Conservation (phyloP, 176 grass and related monocot species). For the Thinopyrum elongatum region DNA sequence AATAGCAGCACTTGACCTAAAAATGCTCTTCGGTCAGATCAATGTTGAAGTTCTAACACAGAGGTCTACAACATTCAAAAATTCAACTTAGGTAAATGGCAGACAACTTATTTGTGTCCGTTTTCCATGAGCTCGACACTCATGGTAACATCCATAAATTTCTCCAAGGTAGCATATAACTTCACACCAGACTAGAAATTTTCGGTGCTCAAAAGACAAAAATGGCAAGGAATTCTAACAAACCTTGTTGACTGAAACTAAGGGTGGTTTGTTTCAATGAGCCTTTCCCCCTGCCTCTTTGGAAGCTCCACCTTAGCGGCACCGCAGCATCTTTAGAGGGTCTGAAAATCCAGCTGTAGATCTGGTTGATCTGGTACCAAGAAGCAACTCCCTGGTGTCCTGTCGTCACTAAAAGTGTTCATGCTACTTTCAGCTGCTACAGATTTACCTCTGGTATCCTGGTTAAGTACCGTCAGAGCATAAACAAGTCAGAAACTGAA, state of each 20-base stretch:
- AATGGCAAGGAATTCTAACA: slow-evolving; percentile 3
- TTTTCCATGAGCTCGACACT: not conserved
- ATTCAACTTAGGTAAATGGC: not conserved
- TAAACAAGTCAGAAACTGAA: not conserved
- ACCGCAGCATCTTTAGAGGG: slow-evolving; percentile 50
- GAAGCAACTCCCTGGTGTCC: slow-evolving; percentile 60
- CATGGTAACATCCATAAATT: not conserved
- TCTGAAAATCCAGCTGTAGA: slow-evolving; percentile 45
- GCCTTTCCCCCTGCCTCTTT: slow-evolving; percentile 54
- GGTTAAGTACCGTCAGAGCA: slow-evolving; percentile 19
- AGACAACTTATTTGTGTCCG: not conserved
- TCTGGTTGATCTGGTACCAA: slow-evolving; percentile 32
- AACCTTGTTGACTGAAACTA: slow-evolving; percentile 64
- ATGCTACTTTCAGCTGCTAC: slow-evolving; percentile 38
- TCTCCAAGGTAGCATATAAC: slow-evolving; percentile 3
- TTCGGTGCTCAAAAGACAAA: not conserved
- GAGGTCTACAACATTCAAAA: not conserved
- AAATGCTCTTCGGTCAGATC: slow-evolving; percentile 2
- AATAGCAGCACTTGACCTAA: slow-evolving; percentile 44
- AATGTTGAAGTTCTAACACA: not conserved
- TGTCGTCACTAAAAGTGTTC: slow-evolving; percentile 72
- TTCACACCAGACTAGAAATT: not conserved
- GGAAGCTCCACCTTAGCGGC: slow-evolving; percentile 38
- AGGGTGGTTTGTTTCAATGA: slow-evolving; percentile 72
- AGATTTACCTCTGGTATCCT: slow-evolving; percentile 54